Conservation (phyloP, 306 rosid species). For the Dicorynia guianensis region DNA sequence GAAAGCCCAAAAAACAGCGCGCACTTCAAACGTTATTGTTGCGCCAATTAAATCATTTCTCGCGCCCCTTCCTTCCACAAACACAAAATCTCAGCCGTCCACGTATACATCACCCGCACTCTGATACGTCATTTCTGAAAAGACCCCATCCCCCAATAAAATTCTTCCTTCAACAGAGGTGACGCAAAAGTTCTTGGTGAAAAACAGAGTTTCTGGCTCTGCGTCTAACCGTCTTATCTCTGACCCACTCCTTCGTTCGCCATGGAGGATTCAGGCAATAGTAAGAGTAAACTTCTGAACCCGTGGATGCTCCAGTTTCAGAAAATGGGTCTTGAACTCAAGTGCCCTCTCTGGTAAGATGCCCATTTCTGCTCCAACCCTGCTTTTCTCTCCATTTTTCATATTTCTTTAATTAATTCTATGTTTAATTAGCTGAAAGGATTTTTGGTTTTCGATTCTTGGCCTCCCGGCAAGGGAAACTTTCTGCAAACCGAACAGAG, state of each 20-base stretch:
- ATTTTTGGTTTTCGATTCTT: too few relatives aligned
- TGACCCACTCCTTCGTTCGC: too few relatives aligned
- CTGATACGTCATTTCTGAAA: conserved; percentile 6
- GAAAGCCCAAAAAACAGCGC: conserved; percentile 38
- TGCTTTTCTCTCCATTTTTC: too few relatives aligned
- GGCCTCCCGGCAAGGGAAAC: too few relatives aligned
- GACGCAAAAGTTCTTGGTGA: too few relatives aligned
- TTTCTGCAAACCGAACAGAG: background rate
- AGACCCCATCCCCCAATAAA: background rate
- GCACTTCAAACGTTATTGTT: conserved; percentile 34
- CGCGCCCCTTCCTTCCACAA: conserved; percentile 23
- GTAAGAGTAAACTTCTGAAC: conserved; percentile 41
- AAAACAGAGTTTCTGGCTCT: too few relatives aligned
- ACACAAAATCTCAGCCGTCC: conserved; percentile 43
- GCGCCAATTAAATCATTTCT: conserved; percentile 39
- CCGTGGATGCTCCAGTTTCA: conserved; percentile 79
- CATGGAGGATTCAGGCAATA: conserved; percentile 57
- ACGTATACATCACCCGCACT: conserved; percentile 21
- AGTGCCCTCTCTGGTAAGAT: conserved; percentile 86
- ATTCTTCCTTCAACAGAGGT: too few relatives aligned
- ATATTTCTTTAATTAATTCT: background rate
- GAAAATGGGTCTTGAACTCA: conserved; percentile 89
- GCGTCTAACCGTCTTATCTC: too few relatives aligned
- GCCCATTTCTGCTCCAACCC: background rate
- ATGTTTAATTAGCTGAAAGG: background rate